Evolutionary conservation across 2,329 filamentous ascomycete genomes (phyloP), one percentile per base, ranked within the genome.

Genomic region (Cercospora sp.): DNA sequence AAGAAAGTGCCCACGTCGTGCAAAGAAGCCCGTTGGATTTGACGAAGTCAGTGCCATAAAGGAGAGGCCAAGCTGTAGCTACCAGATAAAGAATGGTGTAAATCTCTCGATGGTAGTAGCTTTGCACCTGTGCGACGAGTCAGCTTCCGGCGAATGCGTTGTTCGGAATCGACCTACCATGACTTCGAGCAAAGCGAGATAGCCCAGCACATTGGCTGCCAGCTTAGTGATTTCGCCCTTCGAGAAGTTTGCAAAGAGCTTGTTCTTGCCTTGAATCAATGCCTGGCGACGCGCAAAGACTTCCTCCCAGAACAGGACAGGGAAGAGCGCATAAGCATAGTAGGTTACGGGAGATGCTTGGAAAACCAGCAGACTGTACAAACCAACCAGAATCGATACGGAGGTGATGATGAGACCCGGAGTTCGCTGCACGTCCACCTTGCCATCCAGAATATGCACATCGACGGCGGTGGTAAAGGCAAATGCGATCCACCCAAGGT

Each of bases 281-380:
- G 91, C 91, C 57, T 85, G 84, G 66, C 93, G 87, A 30, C 91
- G 88, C 3, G 92, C 91, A 79, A 90, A 94, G 0, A 97, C 92
- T 76, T 97, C 94, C 79, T 97, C 94, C 95, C 95, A 99, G 82
- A 99, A 98, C 66, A 92, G 87, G 2, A 97, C 89, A 0, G 95
- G 95, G 79, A 99, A 99, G 74, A 96, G 87, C 0, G 90, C 91
- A 78, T 99, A 99, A 1, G 88, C 87, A 76, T 98, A 99, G 79
- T 99, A 99, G 2, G 91, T 90, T 66, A 85, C 78, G 0, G 94
- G 91, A 1, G 94, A 97, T 55, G 88, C 87, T 57, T 96, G 94
- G 66, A 92, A 83, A 67, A 91, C 83, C 65, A 99, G 91, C 0
- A 92, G 89, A 6, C 93, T 90, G 75, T 91, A 97, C 12, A 98